These are phyloP conservation scores for Glonium stellatum DNA, from an alignment of 495 filamentous ascomycete species.

Conservation along the genomic window DNA sequence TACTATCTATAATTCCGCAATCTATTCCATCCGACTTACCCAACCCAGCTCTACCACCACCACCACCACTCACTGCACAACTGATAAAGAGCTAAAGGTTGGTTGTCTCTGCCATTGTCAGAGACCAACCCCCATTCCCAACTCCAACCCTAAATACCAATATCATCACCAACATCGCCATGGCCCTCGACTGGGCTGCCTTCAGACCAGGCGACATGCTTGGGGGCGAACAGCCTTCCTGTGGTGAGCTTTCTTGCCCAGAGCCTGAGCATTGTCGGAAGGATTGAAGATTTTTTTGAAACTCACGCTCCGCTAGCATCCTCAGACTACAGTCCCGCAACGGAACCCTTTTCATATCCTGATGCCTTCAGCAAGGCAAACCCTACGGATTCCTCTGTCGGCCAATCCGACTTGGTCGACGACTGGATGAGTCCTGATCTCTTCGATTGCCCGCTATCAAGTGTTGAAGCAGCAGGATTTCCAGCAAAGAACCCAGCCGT, in stretches of 20 bases:
- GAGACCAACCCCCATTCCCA: too few species aligned
- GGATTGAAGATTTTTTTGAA: neutral
- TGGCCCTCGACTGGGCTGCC: neutral
- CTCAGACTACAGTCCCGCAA: conserved; percentile 15
- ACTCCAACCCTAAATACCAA: neutral
- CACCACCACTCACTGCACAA: too few species aligned
- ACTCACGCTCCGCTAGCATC: conserved; percentile 8
- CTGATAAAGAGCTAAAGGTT: neutral
- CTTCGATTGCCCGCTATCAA: conserved; percentile 14
- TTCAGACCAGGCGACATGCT: neutral
- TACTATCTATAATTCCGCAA: too few species aligned
- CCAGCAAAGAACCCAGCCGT: neutral
- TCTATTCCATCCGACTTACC: too few species aligned
- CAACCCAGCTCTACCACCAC: too few species aligned
- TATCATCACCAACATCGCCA: neutral
- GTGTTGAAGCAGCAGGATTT: conserved; percentile 14
- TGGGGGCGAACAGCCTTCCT: neutral
- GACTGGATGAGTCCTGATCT: conserved; percentile 14
- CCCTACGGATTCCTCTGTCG: conserved; percentile 18
- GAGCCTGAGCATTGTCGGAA: neutral
- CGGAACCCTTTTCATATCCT: conserved; percentile 18
- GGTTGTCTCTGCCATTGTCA: neutral
- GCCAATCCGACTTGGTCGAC: conserved; percentile 14
- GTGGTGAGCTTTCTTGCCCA: neutral
- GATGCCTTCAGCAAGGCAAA: conserved; percentile 17